A percentile compares a stretch with the other conserved stretches of the same genome.
Conservation (phyloP, 2,329 filamentous ascomycete genomes). For the Purpureocillium lavendulum region DNA sequence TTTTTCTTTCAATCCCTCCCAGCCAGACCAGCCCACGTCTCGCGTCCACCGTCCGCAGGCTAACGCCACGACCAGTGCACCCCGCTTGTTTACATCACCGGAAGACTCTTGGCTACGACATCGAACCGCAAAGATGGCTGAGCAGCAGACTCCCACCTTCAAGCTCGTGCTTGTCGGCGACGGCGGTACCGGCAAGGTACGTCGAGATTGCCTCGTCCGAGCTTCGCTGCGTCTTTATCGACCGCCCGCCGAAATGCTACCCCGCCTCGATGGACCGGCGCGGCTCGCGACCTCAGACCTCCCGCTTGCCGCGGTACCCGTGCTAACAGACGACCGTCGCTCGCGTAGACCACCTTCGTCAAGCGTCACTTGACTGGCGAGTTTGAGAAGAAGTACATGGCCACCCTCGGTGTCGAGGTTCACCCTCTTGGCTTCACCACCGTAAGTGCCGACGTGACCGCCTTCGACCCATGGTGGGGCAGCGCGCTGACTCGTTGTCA, state of each 20-base stretch:
- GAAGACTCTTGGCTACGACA: conserved; percentile 12
- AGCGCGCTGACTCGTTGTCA: conserved; percentile 8
- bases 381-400: conserved; percentile 99
- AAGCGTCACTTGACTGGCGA: conserved; percentile 99
- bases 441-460: conserved; percentile 52
- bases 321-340: background rate
- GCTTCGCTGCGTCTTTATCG: conserved; percentile 11
- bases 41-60: conserved; percentile 11
- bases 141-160: conserved; percentile 66
- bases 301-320: no score
- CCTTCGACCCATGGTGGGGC: conserved; percentile 5
- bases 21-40: no score
- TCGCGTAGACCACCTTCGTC: conserved; percentile 88
- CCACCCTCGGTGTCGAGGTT: conserved; percentile 97
- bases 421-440: conserved; percentile 97
- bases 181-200: conserved; percentile 97
- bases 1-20: no score
- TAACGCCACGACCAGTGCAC: conserved; percentile 27
- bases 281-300: background rate
- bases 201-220: conserved; percentile 15
- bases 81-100: conserved; percentile 40
- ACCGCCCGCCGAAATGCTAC: conserved; percentile 7
- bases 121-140: conserved; percentile 52
- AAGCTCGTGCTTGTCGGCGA: conserved; percentile 99
- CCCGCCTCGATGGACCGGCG: conserved; percentile 11